Percentiles rank a stretch among this genome's conserved stretches.
Conservation (phyloP, 2,329 filamentous ascomycete genomes). For the Hypoxylon sp. region DNA sequence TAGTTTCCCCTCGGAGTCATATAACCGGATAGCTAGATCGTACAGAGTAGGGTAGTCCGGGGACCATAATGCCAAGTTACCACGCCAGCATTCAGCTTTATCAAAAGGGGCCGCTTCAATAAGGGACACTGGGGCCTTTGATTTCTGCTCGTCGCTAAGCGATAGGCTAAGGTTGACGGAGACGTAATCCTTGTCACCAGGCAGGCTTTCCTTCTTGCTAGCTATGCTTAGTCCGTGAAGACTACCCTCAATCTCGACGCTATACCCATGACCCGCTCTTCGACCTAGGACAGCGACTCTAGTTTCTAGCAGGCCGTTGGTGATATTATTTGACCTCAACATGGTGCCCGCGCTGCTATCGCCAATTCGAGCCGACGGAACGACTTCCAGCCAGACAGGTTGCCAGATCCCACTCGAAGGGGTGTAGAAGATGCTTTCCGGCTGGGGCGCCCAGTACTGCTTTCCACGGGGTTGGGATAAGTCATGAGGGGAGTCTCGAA, state of each 20-base stretch:
- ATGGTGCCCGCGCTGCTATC: conserved; percentile 72
- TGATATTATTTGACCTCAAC: conserved; percentile 68
- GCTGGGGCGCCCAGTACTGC: conserved; percentile 74
- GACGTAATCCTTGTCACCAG: conserved; percentile 65
- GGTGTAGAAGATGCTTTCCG: conserved; percentile 73
- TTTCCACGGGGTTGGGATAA: conserved; percentile 76
- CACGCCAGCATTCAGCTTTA: conserved; percentile 62
- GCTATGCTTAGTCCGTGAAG: conserved; percentile 65
- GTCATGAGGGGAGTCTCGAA: conserved; percentile 75
- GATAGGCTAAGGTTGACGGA: conserved; percentile 64
- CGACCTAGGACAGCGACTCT: conserved; percentile 65
- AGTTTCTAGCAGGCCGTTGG: conserved; percentile 65
- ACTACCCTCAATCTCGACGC: conserved; percentile 68
- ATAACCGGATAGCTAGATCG: conserved; percentile 67
- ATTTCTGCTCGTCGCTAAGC: conserved; percentile 60
- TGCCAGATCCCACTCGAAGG: conserved; percentile 72
- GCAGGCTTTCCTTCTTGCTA: conserved; percentile 61
- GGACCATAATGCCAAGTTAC: conserved; percentile 74
- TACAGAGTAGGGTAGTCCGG: conserved; percentile 71
- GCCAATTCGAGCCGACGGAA: conserved; percentile 66
- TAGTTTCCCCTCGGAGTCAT: conserved; percentile 57
- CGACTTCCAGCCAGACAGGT: conserved; percentile 69
- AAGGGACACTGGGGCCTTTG: conserved; percentile 58
- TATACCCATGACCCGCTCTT: conserved; percentile 61
- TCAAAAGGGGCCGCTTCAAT: conserved; percentile 55